Evolutionary conservation across 208 protist species (phyloP).

Genomic region (Acanthamoeba royreba): DNA sequence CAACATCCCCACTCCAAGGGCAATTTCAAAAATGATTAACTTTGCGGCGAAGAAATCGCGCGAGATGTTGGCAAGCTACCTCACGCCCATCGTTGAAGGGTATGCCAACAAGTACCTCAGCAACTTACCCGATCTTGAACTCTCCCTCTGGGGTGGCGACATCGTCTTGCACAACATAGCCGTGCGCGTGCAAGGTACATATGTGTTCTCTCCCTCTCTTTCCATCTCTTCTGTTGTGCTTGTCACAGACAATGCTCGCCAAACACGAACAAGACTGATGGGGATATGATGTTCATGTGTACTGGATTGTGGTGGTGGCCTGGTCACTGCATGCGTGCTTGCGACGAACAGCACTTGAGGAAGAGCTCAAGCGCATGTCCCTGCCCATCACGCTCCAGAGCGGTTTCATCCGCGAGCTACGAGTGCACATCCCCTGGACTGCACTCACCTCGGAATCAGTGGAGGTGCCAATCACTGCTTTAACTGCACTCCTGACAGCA

Average conservation of each 20-base stretch:
- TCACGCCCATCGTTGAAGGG: conserved; percentile 6
- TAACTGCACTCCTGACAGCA: background rate
- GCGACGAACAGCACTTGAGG: conserved; percentile 4
- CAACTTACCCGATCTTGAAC: conserved; percentile 23
- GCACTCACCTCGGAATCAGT: conserved; percentile 26
- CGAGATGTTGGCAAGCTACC: conserved; percentile 31
- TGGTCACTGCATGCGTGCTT: too few relatives aligned
- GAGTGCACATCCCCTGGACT: conserved; percentile 33
- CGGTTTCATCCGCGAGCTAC: conserved; percentile 8
- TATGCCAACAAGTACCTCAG: conserved; percentile 24
- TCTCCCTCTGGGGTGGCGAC: conserved; percentile 30
- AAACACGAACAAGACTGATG: too few relatives aligned
- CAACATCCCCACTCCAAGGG: too few relatives aligned
- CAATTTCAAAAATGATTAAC: background rate
- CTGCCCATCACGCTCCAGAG: background rate
- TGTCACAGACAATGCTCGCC: too few relatives aligned
- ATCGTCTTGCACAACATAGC: conserved; percentile 25
- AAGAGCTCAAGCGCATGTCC: background rate
- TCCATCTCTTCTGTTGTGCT: background rate
- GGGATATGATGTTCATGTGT: too few relatives aligned
- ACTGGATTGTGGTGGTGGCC: too few relatives aligned
- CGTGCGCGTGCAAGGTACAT: background rate
- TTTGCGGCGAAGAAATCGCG: background rate
- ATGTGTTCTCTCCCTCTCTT: too few relatives aligned
- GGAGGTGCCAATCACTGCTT: background rate